phyloP scores from a whole-genome alignment of 306 rosid genomes.

The Glycyrrhiza uralensis region DNA sequence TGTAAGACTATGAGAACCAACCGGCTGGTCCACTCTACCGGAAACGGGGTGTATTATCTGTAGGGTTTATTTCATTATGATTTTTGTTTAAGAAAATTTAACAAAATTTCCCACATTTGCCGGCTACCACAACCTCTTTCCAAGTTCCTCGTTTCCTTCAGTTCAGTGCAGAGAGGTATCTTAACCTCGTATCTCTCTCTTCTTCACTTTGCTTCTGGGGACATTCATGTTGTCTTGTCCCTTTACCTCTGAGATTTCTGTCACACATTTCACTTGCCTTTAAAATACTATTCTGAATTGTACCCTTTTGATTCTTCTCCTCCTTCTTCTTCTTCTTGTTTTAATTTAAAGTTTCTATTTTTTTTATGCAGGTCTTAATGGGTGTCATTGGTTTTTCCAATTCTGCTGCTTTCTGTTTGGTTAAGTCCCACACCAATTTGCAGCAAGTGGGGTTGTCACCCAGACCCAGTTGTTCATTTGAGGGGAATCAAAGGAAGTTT shows the following conservation, averaged over 20 bases:
- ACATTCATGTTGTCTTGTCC: not conserved
- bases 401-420: constrained; percentile 31
- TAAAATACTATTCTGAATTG: not conserved
- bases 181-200: not conserved
- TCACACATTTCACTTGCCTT: not conserved
- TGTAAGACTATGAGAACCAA: too few relatives aligned
- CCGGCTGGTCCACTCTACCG: too few relatives aligned
- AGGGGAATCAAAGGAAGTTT: constrained; percentile 36
- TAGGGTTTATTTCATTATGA: too few relatives aligned
- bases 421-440: constrained; percentile 14
- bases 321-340: not conserved
- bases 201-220: not conserved
- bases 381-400: constrained; percentile 47
- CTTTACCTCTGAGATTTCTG: not conserved
- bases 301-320: too few relatives aligned
- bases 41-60: too few relatives aligned
- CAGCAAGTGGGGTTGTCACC: constrained; percentile 20
- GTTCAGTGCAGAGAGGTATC: not conserved
- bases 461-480: constrained; percentile 36
- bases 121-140: not conserved
- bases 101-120: not conserved
- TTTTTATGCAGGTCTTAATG: constrained; percentile 44
- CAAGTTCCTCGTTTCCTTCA: not conserved
- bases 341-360: not conserved
- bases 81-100: too few relatives aligned